phyloP scores from a whole-genome alignment of 805 yeast species.

The Wickerhamomyces bisporus region DNA sequence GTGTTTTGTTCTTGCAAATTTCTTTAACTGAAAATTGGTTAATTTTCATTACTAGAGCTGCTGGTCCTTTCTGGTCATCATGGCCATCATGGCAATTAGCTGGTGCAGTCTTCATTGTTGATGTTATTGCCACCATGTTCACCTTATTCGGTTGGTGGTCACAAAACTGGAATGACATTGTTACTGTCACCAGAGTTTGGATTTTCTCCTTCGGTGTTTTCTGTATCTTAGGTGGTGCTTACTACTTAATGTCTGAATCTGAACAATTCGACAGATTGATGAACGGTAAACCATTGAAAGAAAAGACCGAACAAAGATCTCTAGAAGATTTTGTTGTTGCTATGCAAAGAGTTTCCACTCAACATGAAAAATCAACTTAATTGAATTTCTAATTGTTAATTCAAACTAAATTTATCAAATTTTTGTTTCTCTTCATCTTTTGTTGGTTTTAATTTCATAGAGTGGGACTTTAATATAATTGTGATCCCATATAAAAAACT shows the following conservation, averaged over 20 bases:
- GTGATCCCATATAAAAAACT: slow-evolving; percentile 1
- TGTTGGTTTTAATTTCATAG: slow-evolving; percentile 3
- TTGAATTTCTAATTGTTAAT: slow-evolving; percentile 6
- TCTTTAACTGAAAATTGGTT: slow-evolving; percentile 96
- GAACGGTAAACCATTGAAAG: slow-evolving; percentile 71
- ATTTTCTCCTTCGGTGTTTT: slow-evolving; percentile 94
- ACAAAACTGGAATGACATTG: slow-evolving; percentile 95
- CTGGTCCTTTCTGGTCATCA: slow-evolving; percentile 98
- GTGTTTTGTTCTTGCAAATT: slow-evolving; percentile 90
- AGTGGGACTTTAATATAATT: neutral
- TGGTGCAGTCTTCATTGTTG: slow-evolving; percentile 90
- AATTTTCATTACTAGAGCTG: slow-evolving; percentile 94
- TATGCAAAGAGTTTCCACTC: slow-evolving; percentile 86
- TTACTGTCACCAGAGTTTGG: slow-evolving; percentile 92
- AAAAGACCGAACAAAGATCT: slow-evolving; percentile 55
- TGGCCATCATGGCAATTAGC: slow-evolving; percentile 94
- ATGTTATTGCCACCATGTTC: slow-evolving; percentile 88
- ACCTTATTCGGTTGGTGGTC: slow-evolving; percentile 96
- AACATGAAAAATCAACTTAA: slow-evolving; percentile 75
- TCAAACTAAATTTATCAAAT: slow-evolving; percentile 2
- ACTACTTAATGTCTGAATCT: slow-evolving; percentile 86
- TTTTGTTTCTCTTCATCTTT: slow-evolving; percentile 3
- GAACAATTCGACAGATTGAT: slow-evolving; percentile 75
- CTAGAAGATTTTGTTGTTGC: slow-evolving; percentile 80
- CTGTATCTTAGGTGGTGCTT: slow-evolving; percentile 95